Evolutionary conservation across 2,329 filamentous ascomycete genomes (phyloP), one percentile per base, ranked within the genome.

Genomic region (Pseudofabraea citricarpa): DNA sequence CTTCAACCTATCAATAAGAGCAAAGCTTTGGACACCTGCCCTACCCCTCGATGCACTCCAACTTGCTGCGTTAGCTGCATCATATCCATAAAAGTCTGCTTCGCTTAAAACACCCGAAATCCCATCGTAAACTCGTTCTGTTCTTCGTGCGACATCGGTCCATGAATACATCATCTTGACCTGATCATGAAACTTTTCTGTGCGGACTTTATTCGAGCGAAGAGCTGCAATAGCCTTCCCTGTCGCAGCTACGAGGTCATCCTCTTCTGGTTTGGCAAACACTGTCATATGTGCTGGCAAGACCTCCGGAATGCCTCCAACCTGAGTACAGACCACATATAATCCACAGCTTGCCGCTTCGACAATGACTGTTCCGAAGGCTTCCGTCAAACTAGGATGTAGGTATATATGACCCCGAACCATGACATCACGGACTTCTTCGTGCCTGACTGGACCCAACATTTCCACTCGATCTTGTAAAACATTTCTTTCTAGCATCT

Each of bases 101-200:
- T 94, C 88, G 51, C 79, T 82, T 41, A 95, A 82, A n/a, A 81
- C 82, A 6, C 90, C 90, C 2, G 83, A 88, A 54, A 98, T 94
- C 37, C 93, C 88, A 61, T 95, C 83, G 65, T 98, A 98, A 1
- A 98, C 93, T 22, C 91, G 79, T 67, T 98, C 93, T 0, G 93
- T 97, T 43, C 93, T 85, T 56, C 86, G 79, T 12, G 93, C 93
- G 21, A 98, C 91, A 62, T 98, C 91, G 21, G 87, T 87, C 93
- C 93, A 98, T 2, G 89, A 95, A 68, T 98, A 98, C 93, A 97
- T 97, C 70, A 87, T 87, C 65, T 91, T 90, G 50, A 98, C 93
- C 64, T 97, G 87, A 53, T 95, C 91, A 62, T 98, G 93, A 60
- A 98, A 98, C 32, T 85, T 80, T 62, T 97, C 91, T 1, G 93